These are phyloP conservation scores for Begonia fuchsioides DNA, from an alignment of 306 rosid species.

Conservation along the genomic window DNA sequence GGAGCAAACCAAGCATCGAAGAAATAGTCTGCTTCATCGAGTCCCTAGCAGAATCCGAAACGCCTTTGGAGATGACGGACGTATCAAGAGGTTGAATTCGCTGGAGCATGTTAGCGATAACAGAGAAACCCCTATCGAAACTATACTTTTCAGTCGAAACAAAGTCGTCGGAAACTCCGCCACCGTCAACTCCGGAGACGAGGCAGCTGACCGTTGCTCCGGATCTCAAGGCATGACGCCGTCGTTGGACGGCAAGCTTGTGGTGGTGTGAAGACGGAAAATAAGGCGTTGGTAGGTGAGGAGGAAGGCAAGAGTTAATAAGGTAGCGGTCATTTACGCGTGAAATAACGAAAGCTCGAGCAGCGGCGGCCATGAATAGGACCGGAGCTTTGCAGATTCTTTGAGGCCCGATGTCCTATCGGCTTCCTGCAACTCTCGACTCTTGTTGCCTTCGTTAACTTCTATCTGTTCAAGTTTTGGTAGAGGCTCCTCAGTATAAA, in stretches of 20 bases:
- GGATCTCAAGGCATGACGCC: slow-evolving; percentile 9
- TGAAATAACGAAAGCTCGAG: slow-evolving; percentile 45
- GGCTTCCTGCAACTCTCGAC: neutral
- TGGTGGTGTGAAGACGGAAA: neutral
- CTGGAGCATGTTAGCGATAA: slow-evolving; percentile 72
- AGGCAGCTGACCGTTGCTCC: slow-evolving; percentile 26
- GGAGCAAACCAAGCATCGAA: slow-evolving; percentile 79
- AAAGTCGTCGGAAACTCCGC: slow-evolving; percentile 68
- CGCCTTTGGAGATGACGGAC: slow-evolving; percentile 73
- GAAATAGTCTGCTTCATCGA: slow-evolving; percentile 98
- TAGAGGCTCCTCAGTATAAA: neutral
- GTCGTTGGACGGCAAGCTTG: slow-evolving; percentile 9
- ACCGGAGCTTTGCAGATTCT: slow-evolving; percentile 4
- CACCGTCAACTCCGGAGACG: slow-evolving; percentile 54
- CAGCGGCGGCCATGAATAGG: slow-evolving; percentile 46
- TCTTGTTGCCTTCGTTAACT: neutral
- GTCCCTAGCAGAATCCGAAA: slow-evolving; percentile 60
- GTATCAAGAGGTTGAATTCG: slow-evolving; percentile 76
- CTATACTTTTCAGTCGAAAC: slow-evolving; percentile 61
- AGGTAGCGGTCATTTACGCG: slow-evolving; percentile 35
- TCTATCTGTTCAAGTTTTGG: neutral
- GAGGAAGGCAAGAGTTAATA: slow-evolving; percentile 24
- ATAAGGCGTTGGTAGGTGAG: slow-evolving; percentile 12
- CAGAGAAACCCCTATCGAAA: slow-evolving; percentile 66
- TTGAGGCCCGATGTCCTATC: neutral